phyloP scores from a whole-genome alignment of 2,329 filamentous ascomycete genomes.

The Exserohilum turcica region DNA sequence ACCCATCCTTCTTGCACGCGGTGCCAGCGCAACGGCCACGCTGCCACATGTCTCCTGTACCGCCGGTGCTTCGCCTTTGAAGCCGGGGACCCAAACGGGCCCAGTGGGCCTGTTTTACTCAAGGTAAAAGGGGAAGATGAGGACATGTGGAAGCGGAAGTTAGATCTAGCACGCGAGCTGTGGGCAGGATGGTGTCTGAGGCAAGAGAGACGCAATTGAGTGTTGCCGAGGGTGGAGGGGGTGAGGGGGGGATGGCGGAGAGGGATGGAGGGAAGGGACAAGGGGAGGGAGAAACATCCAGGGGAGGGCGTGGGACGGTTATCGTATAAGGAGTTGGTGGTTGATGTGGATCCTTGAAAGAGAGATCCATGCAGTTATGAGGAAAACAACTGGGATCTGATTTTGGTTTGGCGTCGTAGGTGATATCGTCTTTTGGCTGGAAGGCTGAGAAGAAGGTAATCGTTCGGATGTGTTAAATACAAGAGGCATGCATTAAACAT shows the following conservation, averaged over 20 bases:
- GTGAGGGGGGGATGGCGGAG: conserved; percentile 9
- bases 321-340: conserved; percentile 1
- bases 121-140: conserved; percentile 22
- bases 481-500: too few species aligned
- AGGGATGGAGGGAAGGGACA: neutral
- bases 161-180: conserved; percentile 14
- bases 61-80: conserved; percentile 27
- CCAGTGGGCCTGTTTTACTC: conserved; percentile 23
- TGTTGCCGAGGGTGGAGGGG: conserved; percentile 21
- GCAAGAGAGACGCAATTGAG: conserved; percentile 36
- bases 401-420: too few species aligned
- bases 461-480: too few species aligned
- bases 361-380: too few species aligned
- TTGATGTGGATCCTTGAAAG: neutral
- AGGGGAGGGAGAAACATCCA: conserved; percentile 2
- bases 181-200: conserved; percentile 20
- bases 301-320: conserved; percentile 19
- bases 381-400: too few species aligned
- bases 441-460: too few species aligned
- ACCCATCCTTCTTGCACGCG: conserved; percentile 35
- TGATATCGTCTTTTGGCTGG: too few species aligned
- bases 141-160: conserved; percentile 21
- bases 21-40: conserved; percentile 27
- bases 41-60: conserved; percentile 29
- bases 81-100: neutral